Base-by-base conservation (phyloP, 805 yeast genomes). In the Barnettozyma sp. region DNA sequence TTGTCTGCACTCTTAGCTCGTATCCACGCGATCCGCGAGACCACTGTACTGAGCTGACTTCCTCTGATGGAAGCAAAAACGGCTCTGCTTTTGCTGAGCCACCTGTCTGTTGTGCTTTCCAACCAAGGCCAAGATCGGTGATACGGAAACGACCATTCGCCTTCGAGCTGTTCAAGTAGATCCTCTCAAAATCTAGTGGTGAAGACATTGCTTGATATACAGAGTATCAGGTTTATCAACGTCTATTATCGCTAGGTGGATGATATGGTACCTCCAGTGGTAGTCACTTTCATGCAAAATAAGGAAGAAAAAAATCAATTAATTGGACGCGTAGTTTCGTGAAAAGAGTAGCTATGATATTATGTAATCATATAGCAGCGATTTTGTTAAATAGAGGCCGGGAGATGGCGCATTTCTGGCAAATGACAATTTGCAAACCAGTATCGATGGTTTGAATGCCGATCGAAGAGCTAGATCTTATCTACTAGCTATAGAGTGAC, bases 121-220 rank as follows among this genome's bases (percentile, higher is more conserved):
- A 92, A 31, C 99, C 99, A 20, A 92, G 70, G 33, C 99, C 99
- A n/a, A 94, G 78, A 44, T 83, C 92, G 11, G 97, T 95, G 44
- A 92, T 75, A 62, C 98, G 85, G 71, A 90, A 80, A 49, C 94
- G 79, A 17, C 99, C 99, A 31, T 76, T 73, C 26, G 71, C 67
- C 48, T 77, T 77, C 36, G 95, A 83, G 59, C 83, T 95, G 60
- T 92, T 88, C 57, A 86, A 66, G 57, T 85, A 88, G 45, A 92
- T 86, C 57, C 81, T 78, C 55, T 92, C 97, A 58, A 84, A 92
- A 60, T 90, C 97, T 40, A 78, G 48, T 41, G 50, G 41, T 40
- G 32, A 27, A 4, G 38, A 30, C 38, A 30, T 38, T 13, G 14
- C 18, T 25, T n/a, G n/a, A n/a, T n/a, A n/a, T n/a, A n/a, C n/a